Base-by-base conservation (phyloP, 805 yeast species). In the Torulaspora gathmanii region DNA sequence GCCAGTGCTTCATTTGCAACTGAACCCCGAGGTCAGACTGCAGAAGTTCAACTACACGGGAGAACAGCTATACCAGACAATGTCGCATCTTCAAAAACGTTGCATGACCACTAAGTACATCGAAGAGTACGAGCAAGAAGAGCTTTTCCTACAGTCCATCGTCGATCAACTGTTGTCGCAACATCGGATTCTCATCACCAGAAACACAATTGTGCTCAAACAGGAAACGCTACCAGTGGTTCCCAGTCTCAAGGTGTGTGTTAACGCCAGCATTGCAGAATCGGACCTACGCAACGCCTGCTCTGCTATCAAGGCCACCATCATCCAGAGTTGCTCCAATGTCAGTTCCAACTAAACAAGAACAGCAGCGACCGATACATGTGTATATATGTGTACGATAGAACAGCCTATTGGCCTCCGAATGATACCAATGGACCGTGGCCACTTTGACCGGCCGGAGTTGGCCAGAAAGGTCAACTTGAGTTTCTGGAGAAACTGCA, bases 221-320 rank as follows among this genome's bases (percentile, higher is more conserved):
- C 95, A 83, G 59, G 97, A 89, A 61, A 68, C 80, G 41, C 70
- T 85, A 49, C 88, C 93, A 8, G 65, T 81, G 34, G 73, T 77
- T 39, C 87, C 87, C 36, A 78, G 80, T 47, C 65, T 85, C 53
- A 71, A 77, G 44, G 57, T 84, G 19, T 68, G 70, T 50, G 58
- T 78, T 31, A 77, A 75, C 46, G 69, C 74, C 8, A 74, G 70
- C 3, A 66, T 80, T 55, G 60, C 70, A 12, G 65, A 61, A 31
- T 55, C 63, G 12, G 85, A 82, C 46, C 50, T 79, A 33, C 63
- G 58, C 42, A 54, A 61, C 15, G 74, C 79, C 7, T 74, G 71
- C 38, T 59, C 58, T 12, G 63, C 65, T 4, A 64, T 78, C 26
- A 64, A 64, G 25, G 54, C 53, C 8, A 62, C 64, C 7, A 57